Percentiles rank a stretch among this genome's conserved stretches.
These are phyloP conservation scores for Monilinia polystroma DNA, from an alignment of 2,329 filamentous ascomycete genomes.

Conservation along the genomic window DNA sequence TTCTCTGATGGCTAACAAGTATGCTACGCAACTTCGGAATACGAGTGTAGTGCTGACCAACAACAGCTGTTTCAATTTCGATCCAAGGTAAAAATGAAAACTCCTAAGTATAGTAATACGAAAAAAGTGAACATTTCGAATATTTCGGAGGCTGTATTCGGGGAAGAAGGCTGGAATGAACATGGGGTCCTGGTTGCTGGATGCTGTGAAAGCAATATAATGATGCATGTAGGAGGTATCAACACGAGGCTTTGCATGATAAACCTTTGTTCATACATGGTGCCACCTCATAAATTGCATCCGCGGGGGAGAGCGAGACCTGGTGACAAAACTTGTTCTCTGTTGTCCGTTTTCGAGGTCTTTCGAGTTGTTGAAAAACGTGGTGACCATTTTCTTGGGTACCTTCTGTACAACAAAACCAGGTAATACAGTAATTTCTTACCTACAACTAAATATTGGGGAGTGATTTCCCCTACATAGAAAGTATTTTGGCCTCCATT, in stretches of 20 bases:
- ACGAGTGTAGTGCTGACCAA: slow-evolving; percentile 15
- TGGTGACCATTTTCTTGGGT: slow-evolving; percentile 1
- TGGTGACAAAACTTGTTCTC: slow-evolving; percentile 18
- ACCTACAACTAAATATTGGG: neutral
- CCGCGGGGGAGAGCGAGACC: slow-evolving; percentile 16
- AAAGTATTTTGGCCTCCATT: neutral
- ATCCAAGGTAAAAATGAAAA: neutral
- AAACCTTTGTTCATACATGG: slow-evolving; percentile 10
- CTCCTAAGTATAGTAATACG: neutral
- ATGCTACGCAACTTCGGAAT: slow-evolving; percentile 15
- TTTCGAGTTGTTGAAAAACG: slow-evolving; percentile 6
- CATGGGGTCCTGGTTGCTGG: slow-evolving; percentile 19
- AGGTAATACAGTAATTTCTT: neutral
- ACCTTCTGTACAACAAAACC: neutral
- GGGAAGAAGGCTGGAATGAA: slow-evolving; percentile 12
- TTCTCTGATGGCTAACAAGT: slow-evolving; percentile 5
- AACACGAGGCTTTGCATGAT: slow-evolving; percentile 23
- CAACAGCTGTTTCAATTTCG: neutral
- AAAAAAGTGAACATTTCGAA: neutral
- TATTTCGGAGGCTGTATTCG: slow-evolving; percentile 1
- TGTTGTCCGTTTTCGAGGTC: slow-evolving; percentile 16
- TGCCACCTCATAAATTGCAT: slow-evolving; percentile 20
- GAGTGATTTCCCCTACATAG: slow-evolving; percentile 12
- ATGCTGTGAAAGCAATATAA: slow-evolving; percentile 23
- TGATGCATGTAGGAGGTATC: slow-evolving; percentile 15